Evolutionary conservation across 306 rosid species (phyloP).

Genomic region (Quercus aquifolioides): DNA sequence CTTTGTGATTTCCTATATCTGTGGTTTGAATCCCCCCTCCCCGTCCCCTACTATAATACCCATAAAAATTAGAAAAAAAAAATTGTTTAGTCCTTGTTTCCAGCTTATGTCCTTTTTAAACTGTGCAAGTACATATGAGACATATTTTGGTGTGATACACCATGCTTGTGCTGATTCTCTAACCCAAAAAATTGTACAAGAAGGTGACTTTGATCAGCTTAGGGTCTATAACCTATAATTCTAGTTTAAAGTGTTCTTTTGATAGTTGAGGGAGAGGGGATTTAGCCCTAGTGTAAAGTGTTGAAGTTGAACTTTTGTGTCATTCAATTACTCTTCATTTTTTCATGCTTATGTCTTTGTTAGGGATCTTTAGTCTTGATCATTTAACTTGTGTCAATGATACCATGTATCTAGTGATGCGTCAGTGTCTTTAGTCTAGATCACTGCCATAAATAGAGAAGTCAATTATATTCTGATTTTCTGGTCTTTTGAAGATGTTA

Average conservation of each 20-base stretch:
- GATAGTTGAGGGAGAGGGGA: too few species aligned
- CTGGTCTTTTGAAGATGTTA: constrained; percentile 16
- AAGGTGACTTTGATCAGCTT: not conserved
- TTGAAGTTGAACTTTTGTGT: not conserved
- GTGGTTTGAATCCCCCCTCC: too few species aligned
- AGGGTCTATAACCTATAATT: not conserved
- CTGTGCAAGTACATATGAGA: not conserved
- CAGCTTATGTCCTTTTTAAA: constrained; percentile 9
- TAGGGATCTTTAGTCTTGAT: not conserved
- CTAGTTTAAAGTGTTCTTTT: not conserved
- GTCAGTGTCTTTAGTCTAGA: not conserved
- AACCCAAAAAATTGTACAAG: not conserved
- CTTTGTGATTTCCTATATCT: too few species aligned
- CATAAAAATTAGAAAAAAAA: too few species aligned
- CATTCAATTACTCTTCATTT: not conserved
- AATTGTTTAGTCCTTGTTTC: not conserved
- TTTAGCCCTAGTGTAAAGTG: too few species aligned
- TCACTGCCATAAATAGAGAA: not conserved
- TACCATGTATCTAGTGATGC: not conserved
- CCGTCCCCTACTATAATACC: too few species aligned
- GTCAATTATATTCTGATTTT: constrained; percentile 11
- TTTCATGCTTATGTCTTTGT: not conserved
- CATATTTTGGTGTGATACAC: not conserved
- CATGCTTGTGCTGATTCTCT: not conserved
- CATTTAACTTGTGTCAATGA: not conserved